Base-by-base conservation (phyloP, 352 stramenopile genomes). In the Phytophthora lateralis region DNA sequence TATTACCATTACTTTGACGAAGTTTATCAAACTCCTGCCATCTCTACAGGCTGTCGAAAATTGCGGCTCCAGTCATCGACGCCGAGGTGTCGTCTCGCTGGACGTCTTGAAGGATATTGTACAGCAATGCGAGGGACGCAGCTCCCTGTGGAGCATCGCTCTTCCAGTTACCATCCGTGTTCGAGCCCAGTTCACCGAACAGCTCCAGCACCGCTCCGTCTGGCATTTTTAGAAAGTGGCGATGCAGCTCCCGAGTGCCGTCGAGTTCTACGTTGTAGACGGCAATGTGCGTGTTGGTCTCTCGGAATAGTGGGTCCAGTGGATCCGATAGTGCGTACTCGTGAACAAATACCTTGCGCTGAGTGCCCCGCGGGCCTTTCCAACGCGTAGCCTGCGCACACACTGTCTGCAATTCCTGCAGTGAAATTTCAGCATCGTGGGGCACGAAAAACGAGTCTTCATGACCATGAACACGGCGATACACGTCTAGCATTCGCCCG, bases 161-260 rank as follows among this genome's bases (percentile, higher is more conserved):
- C 35, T 80, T 79, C 55, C 78, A 89, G 3, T 64, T 64, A 6
- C 76, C 75, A 24, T 74, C 71, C 2, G 50, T 58, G 12, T 63
- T 74, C 1, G 66, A 55, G 18, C 66, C 73, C 29, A 88, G 52
- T 38, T 89, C 73, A 7, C 84, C 84, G 44, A 96, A 96, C 14
- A 97, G 56, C 66, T 97, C 91, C 11, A 97, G 44, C 35, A 97
- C 90, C 24, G 84, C 73, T 34, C 91, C 90, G 60, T 97, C 88
- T 10, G 75, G 61, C 41, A 82, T 76, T 63, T 90, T 89, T 46
- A 97, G 76, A 48, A 97, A 97, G 47, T 97, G 90, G 0, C 91
- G 86, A 60, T 95, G 80, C 37, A 97, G 66, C 30, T 88, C 75
- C 9, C 76, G 66, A 49, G 55, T 60, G 11, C 74, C 73, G 42